phyloP scores from a whole-genome alignment of 306 rosid genomes.

The Medicago ruthenica region DNA sequence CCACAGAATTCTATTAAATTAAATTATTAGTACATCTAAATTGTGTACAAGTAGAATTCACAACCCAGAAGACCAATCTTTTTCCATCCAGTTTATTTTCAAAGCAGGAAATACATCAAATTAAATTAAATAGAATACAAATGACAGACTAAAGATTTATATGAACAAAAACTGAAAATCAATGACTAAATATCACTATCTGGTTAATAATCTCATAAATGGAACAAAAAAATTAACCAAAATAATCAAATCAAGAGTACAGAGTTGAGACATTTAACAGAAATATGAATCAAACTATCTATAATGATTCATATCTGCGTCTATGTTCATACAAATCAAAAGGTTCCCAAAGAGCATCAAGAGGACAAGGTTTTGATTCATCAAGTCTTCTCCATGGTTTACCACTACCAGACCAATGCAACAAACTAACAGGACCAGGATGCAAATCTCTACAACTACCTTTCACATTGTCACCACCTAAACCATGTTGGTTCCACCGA shows the following conservation, averaged over 20 bases:
- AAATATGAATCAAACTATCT: neutral
- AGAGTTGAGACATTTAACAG: neutral
- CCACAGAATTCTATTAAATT: neutral
- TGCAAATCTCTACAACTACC: conserved; percentile 79
- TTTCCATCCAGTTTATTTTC: neutral
- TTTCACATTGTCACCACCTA: conserved; percentile 75
- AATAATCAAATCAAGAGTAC: neutral
- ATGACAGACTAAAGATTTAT: no score
- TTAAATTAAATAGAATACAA: neutral
- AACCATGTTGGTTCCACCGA: conserved; percentile 85
- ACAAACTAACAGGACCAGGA: conserved; percentile 74
- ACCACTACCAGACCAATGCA: conserved; percentile 89
- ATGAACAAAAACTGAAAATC: neutral
- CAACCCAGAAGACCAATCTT: neutral
- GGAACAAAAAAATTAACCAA: neutral
- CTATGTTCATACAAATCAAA: conserved; percentile 67
- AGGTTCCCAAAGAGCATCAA: conserved; percentile 67
- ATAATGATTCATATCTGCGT: neutral
- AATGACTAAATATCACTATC: conserved; percentile 3
- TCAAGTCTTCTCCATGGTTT: conserved; percentile 77
- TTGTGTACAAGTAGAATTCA: no score
- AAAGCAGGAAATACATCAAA: neutral
- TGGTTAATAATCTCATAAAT: conserved; percentile 1
- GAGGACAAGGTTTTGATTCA: conserved; percentile 65
- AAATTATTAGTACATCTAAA: neutral